Conservation (phyloP, 2,329 filamentous ascomycete genomes). For the Lachnellula arida region DNA sequence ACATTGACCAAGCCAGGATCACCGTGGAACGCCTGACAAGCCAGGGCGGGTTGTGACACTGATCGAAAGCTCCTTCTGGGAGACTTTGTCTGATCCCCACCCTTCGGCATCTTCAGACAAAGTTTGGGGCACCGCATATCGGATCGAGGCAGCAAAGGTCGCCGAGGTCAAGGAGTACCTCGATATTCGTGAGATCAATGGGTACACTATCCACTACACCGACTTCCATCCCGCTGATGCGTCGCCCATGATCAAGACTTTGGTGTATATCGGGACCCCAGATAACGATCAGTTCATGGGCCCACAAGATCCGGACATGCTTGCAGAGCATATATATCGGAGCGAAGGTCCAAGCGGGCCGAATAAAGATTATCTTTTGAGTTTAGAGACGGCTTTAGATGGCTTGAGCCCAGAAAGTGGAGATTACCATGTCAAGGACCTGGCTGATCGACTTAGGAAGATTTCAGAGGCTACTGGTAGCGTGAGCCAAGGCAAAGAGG, state of each 20-base stretch:
- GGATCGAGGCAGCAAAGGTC: conserved; percentile 68
- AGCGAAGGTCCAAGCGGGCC: conserved; percentile 80
- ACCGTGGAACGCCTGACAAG: conserved; percentile 81
- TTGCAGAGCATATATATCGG: conserved; percentile 75
- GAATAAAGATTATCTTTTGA: conserved; percentile 85
- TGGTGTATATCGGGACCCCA: conserved; percentile 94
- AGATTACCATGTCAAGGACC: conserved; percentile 79
- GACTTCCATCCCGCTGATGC: conserved; percentile 62
- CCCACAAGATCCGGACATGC: conserved; percentile 68
- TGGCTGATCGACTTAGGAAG: conserved; percentile 66
- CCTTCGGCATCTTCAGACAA: conserved; percentile 54
- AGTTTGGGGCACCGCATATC: conserved; percentile 93
- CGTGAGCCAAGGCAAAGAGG: conserved; percentile 10
- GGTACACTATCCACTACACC: conserved; percentile 90
- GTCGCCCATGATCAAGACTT: conserved; percentile 43
- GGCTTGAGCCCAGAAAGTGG: conserved; percentile 70
- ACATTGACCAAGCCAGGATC: conserved; percentile 66
- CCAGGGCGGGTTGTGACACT: conserved; percentile 92
- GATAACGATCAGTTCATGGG: conserved; percentile 90
- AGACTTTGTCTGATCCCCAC: conserved; percentile 62
- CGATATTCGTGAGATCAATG: conserved; percentile 95
- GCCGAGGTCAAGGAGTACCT: conserved; percentile 83
- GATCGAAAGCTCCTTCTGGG: conserved; percentile 80
- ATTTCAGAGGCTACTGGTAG: conserved; percentile 36
- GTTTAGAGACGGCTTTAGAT: conserved; percentile 70